phyloP scores from a whole-genome alignment of 371 early-diverging fungal genomes.

The Umbelopsis sp. region DNA sequence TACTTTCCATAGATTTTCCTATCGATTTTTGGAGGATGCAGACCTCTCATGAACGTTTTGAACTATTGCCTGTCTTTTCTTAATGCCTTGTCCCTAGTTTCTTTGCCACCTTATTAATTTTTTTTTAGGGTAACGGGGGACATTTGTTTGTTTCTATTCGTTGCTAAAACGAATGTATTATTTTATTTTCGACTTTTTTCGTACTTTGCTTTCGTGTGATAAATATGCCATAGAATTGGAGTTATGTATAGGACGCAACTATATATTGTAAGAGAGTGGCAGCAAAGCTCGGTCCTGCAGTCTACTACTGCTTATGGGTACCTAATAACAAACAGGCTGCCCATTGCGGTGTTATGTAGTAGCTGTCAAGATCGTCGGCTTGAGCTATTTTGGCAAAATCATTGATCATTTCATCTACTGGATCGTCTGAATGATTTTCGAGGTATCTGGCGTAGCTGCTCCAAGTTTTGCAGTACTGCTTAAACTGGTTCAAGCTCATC shows the following conservation, averaged over 20 bases:
- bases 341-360: neutral
- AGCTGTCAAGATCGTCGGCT: neutral
- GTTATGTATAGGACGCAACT: no score
- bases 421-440: conserved; percentile 21
- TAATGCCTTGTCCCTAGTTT: neutral
- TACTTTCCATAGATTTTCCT: conserved; percentile 70
- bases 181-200: neutral
- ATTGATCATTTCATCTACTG: conserved; percentile 22
- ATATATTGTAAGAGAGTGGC: no score
- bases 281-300: no score
- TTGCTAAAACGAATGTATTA: conserved; percentile 17
- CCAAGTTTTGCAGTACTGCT: conserved; percentile 58
- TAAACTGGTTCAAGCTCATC: conserved; percentile 42
- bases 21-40: conserved; percentile 86
- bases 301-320: neutral
- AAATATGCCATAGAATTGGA: no score
- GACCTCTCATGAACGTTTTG: conserved; percentile 47
- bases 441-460: conserved; percentile 55
- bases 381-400: conserved; percentile 17
- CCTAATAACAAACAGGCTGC: neutral
- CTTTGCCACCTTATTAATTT: neutral
- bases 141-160: conserved; percentile 19
- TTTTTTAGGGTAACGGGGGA: neutral
- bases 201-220: no score
- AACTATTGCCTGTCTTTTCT: neutral